phyloP scores from a whole-genome alignment of 371 early-diverging fungal genomes.

The Rhizopus microsporus region DNA sequence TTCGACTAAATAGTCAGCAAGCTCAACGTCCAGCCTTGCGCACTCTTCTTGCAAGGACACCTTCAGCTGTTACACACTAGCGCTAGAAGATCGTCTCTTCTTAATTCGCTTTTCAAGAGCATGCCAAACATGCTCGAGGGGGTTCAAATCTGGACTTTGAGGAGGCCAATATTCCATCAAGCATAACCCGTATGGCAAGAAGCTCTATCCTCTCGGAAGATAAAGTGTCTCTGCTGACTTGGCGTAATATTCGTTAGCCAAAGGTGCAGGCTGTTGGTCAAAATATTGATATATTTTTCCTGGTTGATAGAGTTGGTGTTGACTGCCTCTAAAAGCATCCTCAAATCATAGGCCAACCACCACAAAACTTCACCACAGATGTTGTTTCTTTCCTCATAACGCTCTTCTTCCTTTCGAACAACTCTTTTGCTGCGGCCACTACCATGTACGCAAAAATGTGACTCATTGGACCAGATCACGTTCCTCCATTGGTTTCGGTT shows the following conservation, averaged over 20 bases:
- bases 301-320: not conserved
- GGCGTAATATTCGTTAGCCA: no score
- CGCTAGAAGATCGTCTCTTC: not conserved
- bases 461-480: conserved; percentile 5
- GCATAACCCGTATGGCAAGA: no score
- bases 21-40: no score
- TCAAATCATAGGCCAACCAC: not conserved
- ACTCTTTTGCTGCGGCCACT: not conserved
- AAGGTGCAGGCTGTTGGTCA: not conserved
- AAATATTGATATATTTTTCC: not conserved
- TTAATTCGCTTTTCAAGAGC: not conserved
- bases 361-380: not conserved
- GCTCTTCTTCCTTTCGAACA: conserved; percentile 1
- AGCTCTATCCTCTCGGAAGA: no score
- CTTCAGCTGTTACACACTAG: not conserved
- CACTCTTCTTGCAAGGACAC: no score
- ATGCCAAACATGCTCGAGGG: no score
- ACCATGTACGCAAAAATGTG: not conserved
- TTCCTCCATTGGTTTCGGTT: not conserved
- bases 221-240: no score
- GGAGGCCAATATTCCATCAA: no score
- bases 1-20: not conserved
- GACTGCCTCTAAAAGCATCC: not conserved
- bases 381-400: not conserved
- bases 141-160: no score